These are phyloP conservation scores for Endocalyx cinctus DNA, from an alignment of 2,329 filamentous ascomycete species.

Conservation along the genomic window DNA sequence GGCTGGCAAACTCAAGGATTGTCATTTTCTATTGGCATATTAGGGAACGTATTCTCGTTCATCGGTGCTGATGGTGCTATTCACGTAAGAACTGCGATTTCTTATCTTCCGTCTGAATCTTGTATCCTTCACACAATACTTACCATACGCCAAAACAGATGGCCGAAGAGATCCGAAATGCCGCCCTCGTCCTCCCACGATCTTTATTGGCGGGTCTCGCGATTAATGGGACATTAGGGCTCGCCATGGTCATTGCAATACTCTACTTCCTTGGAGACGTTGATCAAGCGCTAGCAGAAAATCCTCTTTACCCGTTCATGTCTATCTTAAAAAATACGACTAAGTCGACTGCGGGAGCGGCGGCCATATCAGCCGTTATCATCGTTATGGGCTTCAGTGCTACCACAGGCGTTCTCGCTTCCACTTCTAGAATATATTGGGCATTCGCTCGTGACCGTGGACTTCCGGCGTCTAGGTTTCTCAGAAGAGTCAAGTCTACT, in stretches of 20 bases:
- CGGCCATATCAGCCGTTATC: slow-evolving; percentile 42
- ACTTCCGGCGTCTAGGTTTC: slow-evolving; percentile 7
- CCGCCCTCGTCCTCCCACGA: slow-evolving; percentile 42
- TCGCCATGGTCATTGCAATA: slow-evolving; percentile 48
- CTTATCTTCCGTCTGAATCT: too few species aligned
- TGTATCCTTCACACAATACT: slow-evolving; percentile 25
- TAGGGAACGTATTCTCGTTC: slow-evolving; percentile 7
- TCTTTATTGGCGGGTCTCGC: slow-evolving; percentile 43
- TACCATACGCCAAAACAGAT: too few species aligned
- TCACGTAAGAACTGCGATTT: too few species aligned
- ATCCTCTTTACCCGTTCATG: slow-evolving; percentile 50
- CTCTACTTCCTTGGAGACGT: slow-evolving; percentile 50
- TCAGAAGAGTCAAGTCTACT: too few species aligned
- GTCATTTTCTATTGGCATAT: slow-evolving; percentile 31
- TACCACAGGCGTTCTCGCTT: slow-evolving; percentile 48
- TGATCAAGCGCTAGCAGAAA: slow-evolving; percentile 34
- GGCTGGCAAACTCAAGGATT: slow-evolving; percentile 42
- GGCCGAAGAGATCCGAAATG: slow-evolving; percentile 41
- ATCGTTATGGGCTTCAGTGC: slow-evolving; percentile 42
- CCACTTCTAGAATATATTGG: slow-evolving; percentile 52
- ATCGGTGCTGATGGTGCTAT: slow-evolving; percentile 5
- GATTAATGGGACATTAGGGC: slow-evolving; percentile 46
- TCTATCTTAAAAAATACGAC: slow-evolving; percentile 1
- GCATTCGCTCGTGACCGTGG: slow-evolving; percentile 34
- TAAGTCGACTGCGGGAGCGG: neutral